Percentiles rank a stretch among this genome's conserved stretches.
Evolutionary conservation across 345 rosid species (phyloP).

Genomic region (Nephelium lappaceum): DNA sequence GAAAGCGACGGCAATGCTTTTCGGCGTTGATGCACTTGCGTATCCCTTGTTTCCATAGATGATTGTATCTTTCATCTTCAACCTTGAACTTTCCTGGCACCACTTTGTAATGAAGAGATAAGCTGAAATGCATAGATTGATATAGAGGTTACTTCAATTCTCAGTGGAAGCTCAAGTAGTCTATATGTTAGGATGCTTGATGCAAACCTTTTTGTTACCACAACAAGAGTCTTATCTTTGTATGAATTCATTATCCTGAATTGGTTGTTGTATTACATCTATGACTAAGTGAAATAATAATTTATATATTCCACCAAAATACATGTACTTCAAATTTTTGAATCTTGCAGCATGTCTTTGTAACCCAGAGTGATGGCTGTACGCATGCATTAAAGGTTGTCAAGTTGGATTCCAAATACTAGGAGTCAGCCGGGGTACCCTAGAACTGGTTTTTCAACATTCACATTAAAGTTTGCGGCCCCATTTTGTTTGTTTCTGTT

Average conservation of each 20-base stretch:
- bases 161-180: neutral
- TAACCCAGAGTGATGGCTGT: neutral
- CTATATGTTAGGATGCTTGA: neutral
- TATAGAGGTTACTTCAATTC: neutral
- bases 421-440: too few relatives aligned
- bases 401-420: neutral
- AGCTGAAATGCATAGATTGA: neutral
- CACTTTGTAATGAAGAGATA: neutral
- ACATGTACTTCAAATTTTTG: neutral
- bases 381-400: neutral
- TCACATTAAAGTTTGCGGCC: too few relatives aligned
- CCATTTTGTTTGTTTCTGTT: too few relatives aligned
- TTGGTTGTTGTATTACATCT: neutral
- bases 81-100: neutral
- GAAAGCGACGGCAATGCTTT: conserved; percentile 83
- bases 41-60: neutral
- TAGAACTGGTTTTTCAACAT: too few relatives aligned
- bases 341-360: neutral
- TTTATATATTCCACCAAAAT: neutral
- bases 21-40: conserved; percentile 48
- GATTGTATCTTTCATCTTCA: neutral
- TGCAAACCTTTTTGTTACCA: neutral
- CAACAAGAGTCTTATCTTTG: neutral
- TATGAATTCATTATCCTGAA: neutral
- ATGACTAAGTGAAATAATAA: neutral